Conservation (phyloP, 106 monocot species). For the Apostasia ramifera region DNA sequence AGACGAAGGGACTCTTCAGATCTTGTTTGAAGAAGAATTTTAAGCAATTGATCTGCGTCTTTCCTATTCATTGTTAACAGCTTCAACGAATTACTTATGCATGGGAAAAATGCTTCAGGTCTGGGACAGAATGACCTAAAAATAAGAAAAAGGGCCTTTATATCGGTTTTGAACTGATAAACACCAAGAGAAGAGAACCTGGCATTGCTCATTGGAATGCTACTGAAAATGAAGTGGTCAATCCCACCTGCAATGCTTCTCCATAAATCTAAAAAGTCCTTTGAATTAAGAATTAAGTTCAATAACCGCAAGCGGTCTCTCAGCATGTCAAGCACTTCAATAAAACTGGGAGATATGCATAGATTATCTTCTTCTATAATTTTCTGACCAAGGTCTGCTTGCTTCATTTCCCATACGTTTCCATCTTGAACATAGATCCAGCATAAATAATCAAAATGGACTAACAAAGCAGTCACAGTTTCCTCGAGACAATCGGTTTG, state of each 20-base stretch:
- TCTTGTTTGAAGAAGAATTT: conserved; percentile 7
- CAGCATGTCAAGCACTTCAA: conserved; percentile 49
- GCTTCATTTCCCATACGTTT: conserved; percentile 7
- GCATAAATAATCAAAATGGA: conserved; percentile 50
- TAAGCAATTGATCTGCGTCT: conserved; percentile 24
- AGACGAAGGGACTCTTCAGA: conserved; percentile 5
- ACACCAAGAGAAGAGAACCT: conserved; percentile 36
- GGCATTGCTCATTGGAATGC: conserved; percentile 29
- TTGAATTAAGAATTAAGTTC: conserved; percentile 32
- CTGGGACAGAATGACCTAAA: conserved; percentile 62
- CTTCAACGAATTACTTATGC: conserved; percentile 42
- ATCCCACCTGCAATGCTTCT: conserved; percentile 62
- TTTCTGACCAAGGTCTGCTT: conserved; percentile 1
- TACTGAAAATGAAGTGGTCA: conserved; percentile 66
- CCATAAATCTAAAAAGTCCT: conserved; percentile 71
- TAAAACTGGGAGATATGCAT: conserved; percentile 28
- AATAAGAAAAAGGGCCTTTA: conserved; percentile 40
- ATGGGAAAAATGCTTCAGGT: conserved; percentile 68
- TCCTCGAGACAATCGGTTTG: conserved; percentile 53
- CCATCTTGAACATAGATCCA: conserved; percentile 44
- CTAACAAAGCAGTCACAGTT: conserved; percentile 47
- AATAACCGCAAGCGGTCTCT: conserved; percentile 28
- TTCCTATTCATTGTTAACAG: conserved; percentile 22
- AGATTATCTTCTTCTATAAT: conserved; percentile 19
- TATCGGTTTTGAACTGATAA: conserved; percentile 50